Evolutionary conservation across 1,284 basidiomycete genomes (phyloP), one percentile per base, ranked within the genome.

Genomic region (Heliocybe sulcata): DNA sequence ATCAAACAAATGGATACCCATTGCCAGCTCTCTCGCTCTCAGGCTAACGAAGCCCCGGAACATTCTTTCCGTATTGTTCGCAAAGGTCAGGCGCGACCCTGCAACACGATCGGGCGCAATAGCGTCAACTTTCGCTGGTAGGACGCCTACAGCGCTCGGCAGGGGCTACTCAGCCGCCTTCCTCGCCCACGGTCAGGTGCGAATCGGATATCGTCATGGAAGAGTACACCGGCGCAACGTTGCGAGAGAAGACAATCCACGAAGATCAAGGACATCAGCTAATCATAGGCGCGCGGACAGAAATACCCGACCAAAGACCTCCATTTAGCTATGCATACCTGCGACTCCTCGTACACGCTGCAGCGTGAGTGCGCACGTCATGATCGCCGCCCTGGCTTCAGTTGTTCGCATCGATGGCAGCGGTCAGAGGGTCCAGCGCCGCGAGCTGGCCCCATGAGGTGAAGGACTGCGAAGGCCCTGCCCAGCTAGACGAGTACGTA

Each of bases 361-460:
- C 51, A 19, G 22, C 19, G 27, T 64, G 62, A 45, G 31, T 35
- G n/a, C n/a, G n/a, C n/a, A n/a, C 45, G 16, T 42, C 38, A 16
- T 42, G 38, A 42, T 42, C 38, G 38, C 38, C 38, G 38, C 16
- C 16, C 4, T 16, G 38, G 6, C 19, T 16, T 48, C 29, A 50
- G 10, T 31, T 54, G 42, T 73, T 72, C n/a, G 67, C 64, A 26
- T 65, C 62, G 54, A 77, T 71, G 25, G 70, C 70, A 33, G 69
- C 65, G n/a, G 66, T 67, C 53, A 78, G 56, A 2, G 76, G 74
- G 62, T 77, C 76, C 60, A 78, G 61, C 9, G 75, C 71, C 19
- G 76, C 74, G 31, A 77, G 64, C 60, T 78, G 75, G 6, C 76
- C 76, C 76, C 76, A 78, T n/a, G 69, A 66, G 1, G 75, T 77